Evolutionary conservation across 176 grass and related monocot genomes (phyloP), one percentile per base, ranked within the genome.

Genomic region (Tillandsia fasciculata): DNA sequence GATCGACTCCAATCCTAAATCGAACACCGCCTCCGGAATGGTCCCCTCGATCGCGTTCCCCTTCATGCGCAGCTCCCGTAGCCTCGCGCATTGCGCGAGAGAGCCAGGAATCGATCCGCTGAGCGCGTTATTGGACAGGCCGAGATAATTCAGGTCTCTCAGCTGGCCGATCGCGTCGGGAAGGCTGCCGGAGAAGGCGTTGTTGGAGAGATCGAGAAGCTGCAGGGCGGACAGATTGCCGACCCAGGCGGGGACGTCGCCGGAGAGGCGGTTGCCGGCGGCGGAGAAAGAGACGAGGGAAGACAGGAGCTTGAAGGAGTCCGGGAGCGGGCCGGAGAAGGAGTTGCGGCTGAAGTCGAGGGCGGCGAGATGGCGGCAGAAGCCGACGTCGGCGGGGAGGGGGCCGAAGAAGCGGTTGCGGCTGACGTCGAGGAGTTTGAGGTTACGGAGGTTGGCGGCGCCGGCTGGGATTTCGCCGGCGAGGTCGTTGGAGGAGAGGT

Each of bases 61-160:
- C 48, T 72, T 67, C 50, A 97, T 67, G 51, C 71, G 79, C 42
- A 97, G 74, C 86, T 97, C 84, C 3, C 70, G 51, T 70, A 97
- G 89, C 66, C 61, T 79, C 29, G 74, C 51, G 79, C 94, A 97
- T 52, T 81, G 76, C 2, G 86, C 77, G 3, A 90, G 64, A 2
- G 89, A 51, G 3, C 75, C 79, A 14, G 94, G 82, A 18, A 97
- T 83, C 13, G 15, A 0, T 12, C 94, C 94, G 47, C 79, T 50
- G 11, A 97, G 69, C 71, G 64, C 67, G 82, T 93, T 97, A 26
- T 58, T 76, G 3, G 94, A 83, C 29, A 99, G 63, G 76, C 87
- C 71, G 10, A 99, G 89, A 74, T 93, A 93, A 23, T 67, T 76
- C 65, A 99, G 84, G 14, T 89, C 94, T 81, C 88, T 99, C 67